phyloP scores from a whole-genome alignment of 1,284 basidiomycete species.

The Trichosporon coremiiforme region DNA sequence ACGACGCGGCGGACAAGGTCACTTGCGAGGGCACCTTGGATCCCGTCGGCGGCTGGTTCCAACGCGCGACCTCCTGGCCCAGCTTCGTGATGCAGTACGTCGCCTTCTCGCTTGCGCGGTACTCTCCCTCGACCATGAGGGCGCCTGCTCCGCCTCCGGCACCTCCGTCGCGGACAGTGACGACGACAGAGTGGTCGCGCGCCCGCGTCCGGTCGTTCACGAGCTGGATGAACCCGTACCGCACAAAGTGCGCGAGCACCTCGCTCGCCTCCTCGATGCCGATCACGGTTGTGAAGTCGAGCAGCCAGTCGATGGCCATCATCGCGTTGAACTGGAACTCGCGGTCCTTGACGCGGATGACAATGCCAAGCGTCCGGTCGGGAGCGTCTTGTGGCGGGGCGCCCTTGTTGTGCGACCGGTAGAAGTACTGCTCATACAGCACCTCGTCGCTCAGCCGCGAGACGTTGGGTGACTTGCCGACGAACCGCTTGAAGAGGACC shows the following conservation, averaged over 20 bases:
- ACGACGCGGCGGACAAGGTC: slow-evolving; percentile 13
- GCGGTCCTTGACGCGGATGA: slow-evolving; percentile 38
- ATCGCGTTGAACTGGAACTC: slow-evolving; percentile 85
- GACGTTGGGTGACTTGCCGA: slow-evolving; percentile 82
- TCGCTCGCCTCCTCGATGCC: slow-evolving; percentile 96
- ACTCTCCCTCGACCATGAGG: slow-evolving; percentile 73
- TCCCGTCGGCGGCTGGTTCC: slow-evolving; percentile 60
- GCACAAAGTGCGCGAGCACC: slow-evolving; percentile 94
- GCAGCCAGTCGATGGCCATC: slow-evolving; percentile 91
- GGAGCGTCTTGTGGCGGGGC: slow-evolving; percentile 9
- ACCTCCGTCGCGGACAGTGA: slow-evolving; percentile 64
- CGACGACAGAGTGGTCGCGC: slow-evolving; percentile 83
- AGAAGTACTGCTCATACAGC: slow-evolving; percentile 50
- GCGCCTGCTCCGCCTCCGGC: slow-evolving; percentile 53
- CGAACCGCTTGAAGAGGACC: slow-evolving; percentile 91
- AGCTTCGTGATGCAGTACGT: slow-evolving; percentile 93
- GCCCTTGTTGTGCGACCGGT: slow-evolving; percentile 45
- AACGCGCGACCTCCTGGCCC: slow-evolving; percentile 78
- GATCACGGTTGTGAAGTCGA: slow-evolving; percentile 94
- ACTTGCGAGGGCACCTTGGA: slow-evolving; percentile 55
- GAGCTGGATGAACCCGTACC: slow-evolving; percentile 84
- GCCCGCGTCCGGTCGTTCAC: slow-evolving; percentile 69
- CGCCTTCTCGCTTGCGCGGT: slow-evolving; percentile 90
- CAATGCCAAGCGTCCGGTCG: slow-evolving; percentile 59
- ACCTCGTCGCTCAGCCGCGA: slow-evolving; percentile 50